phyloP scores from a whole-genome alignment of 2,329 filamentous ascomycete genomes.

The Clonostachys sp. region DNA sequence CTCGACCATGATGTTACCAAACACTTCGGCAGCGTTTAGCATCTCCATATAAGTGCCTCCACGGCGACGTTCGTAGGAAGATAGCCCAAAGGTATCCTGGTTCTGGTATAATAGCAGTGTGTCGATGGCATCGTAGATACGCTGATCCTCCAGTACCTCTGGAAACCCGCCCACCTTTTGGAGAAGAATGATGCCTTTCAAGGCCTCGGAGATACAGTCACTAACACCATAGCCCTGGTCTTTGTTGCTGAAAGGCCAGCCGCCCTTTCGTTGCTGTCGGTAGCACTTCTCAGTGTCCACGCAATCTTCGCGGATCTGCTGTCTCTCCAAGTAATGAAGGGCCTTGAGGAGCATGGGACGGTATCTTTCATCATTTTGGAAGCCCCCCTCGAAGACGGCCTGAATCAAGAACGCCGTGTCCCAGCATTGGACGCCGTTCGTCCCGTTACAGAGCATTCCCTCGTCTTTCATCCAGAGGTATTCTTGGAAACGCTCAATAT shows the following conservation, averaged over 20 bases:
- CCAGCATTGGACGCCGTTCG: conserved; percentile 97
- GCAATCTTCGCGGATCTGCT: conserved; percentile 85
- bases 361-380: conserved; percentile 75
- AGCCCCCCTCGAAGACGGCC: conserved; percentile 71
- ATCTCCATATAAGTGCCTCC: conserved; percentile 75
- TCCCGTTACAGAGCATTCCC: conserved; percentile 92
- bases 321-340: conserved; percentile 79
- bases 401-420: conserved; percentile 91
- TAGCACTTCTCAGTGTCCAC: conserved; percentile 76
- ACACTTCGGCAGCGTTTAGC: conserved; percentile 94
- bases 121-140: conserved; percentile 85
- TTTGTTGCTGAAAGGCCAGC: conserved; percentile 92
- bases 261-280: conserved; percentile 85
- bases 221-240: conserved; percentile 93
- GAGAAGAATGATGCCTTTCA: conserved; percentile 81
- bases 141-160: conserved; percentile 65
- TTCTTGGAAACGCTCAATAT: conserved; percentile 78
- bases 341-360: conserved; percentile 78
- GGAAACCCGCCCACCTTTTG: conserved; percentile 77
- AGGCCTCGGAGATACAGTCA: conserved; percentile 87
- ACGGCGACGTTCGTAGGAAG: conserved; percentile 82
- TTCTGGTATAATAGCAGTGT: conserved; percentile 92
- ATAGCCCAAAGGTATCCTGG: conserved; percentile 68
- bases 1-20: conserved; percentile 96
- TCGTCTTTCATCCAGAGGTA: conserved; percentile 89